Percentiles rank a stretch among this genome's conserved stretches.
Evolutionary conservation across 208 protist genomes (phyloP).

Genomic region (Trichomonas tenax): DNA sequence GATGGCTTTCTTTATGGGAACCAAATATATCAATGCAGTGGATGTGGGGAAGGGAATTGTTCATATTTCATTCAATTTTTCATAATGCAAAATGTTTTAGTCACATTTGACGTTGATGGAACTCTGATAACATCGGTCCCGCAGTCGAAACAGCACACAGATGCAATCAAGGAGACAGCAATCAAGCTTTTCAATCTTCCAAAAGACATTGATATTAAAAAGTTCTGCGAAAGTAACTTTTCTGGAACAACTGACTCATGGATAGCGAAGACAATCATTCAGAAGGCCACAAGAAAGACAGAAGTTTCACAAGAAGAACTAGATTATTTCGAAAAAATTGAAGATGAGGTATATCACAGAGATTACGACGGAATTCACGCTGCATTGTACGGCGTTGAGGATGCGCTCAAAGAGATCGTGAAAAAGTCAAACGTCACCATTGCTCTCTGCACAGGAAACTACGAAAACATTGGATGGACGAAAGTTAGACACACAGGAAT

Average conservation of each 20-base stretch:
- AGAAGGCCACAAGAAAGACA: not conserved
- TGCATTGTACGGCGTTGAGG: not conserved
- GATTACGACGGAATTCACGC: not conserved
- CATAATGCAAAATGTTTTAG: not conserved
- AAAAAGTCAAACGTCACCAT: not conserved
- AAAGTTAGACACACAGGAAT: not conserved
- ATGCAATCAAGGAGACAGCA: not conserved
- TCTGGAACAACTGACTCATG: not conserved
- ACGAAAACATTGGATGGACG: not conserved
- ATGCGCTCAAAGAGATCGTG: not conserved
- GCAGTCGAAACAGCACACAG: not conserved
- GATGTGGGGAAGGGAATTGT: too few relatives aligned
- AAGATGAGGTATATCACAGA: not conserved
- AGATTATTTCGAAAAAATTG: not conserved
- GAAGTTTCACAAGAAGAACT: not conserved
- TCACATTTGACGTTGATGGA: slow-evolving; percentile 4
- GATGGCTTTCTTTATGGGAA: too few relatives aligned
- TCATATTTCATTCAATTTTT: too few relatives aligned
- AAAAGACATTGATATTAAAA: not conserved
- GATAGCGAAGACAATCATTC: not conserved
- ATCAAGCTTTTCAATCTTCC: not conserved
- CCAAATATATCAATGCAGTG: too few relatives aligned
- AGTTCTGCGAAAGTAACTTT: not conserved
- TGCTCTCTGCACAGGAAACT: not conserved
- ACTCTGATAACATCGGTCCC: not conserved